Conservation (phyloP, 345 rosid species). For the Conringia planisiliqua region DNA sequence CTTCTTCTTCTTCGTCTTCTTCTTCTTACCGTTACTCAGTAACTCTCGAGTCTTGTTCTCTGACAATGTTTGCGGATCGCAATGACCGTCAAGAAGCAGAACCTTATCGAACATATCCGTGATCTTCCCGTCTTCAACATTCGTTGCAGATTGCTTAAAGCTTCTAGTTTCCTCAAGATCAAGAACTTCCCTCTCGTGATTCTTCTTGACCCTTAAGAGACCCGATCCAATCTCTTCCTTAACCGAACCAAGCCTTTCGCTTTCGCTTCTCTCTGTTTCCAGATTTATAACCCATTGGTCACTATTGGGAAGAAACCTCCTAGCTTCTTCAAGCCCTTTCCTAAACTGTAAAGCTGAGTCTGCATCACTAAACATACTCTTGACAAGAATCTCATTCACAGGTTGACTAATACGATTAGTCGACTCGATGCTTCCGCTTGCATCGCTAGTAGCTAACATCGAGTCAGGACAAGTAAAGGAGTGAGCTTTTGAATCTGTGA, state of each 20-base stretch:
- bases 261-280: constrained; percentile 10
- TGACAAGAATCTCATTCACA: constrained; percentile 39
- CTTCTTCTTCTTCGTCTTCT: constrained; percentile 31
- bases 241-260: not conserved
- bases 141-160: constrained; percentile 54
- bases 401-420: not conserved
- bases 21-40: constrained; percentile 30
- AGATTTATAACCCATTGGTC: constrained; percentile 40
- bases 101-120: constrained; percentile 74
- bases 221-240: constrained; percentile 26
- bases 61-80: constrained; percentile 11
- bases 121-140: constrained; percentile 49
- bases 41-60: not conserved
- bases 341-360: constrained; percentile 41
- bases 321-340: constrained; percentile 53
- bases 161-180: constrained; percentile 57
- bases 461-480: constrained; percentile 23
- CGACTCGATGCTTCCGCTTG: constrained; percentile 19
- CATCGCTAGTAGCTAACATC: constrained; percentile 15
- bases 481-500: constrained; percentile 38
- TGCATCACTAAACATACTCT: constrained; percentile 47
- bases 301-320: constrained; percentile 61
- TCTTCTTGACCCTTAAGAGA: constrained; percentile 45
- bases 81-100: constrained; percentile 35
- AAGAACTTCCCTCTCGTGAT: constrained; percentile 48